phyloP scores from a whole-genome alignment of 2,329 filamentous ascomycete genomes.

The Colletotrichum filicis region DNA sequence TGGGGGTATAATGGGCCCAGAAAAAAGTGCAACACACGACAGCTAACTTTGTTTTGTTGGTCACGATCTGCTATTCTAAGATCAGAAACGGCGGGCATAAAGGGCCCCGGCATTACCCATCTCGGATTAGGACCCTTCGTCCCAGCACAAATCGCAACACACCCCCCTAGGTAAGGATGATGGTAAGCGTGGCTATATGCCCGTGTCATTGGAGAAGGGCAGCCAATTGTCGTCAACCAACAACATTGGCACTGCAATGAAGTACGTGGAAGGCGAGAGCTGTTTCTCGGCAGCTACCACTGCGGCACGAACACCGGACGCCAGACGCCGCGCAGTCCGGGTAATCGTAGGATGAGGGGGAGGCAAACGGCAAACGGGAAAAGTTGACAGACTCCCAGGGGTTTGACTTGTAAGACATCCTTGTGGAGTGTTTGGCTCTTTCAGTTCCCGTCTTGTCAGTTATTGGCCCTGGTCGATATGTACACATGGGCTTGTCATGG shows the following conservation, averaged over 20 bases:
- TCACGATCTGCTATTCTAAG: slow-evolving; percentile 17
- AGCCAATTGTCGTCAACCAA: slow-evolving; percentile 4
- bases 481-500: not conserved
- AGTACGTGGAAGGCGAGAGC: not conserved
- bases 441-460: not conserved
- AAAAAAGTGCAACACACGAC: not conserved
- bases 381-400: not conserved
- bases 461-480: not conserved
- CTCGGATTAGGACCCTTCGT: slow-evolving; percentile 10
- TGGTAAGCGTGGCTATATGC: slow-evolving; percentile 1
- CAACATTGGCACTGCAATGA: not conserved
- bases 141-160: not conserved
- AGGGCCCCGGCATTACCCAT: slow-evolving; percentile 12
- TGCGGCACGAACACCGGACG: slow-evolving; percentile 9
- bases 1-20: not conserved
- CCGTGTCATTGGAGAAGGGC: not conserved
- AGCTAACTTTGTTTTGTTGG: slow-evolving; percentile 1
- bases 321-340: not conserved
- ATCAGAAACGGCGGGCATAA: not conserved
- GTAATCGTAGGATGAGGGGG: not conserved
- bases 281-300: not conserved
- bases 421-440: not conserved
- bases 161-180: slow-evolving; percentile 8
- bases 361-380: not conserved
- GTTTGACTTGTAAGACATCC: not conserved